phyloP scores from a whole-genome alignment of 805 yeast genomes.

The Kluyveromyces aestuarii region DNA sequence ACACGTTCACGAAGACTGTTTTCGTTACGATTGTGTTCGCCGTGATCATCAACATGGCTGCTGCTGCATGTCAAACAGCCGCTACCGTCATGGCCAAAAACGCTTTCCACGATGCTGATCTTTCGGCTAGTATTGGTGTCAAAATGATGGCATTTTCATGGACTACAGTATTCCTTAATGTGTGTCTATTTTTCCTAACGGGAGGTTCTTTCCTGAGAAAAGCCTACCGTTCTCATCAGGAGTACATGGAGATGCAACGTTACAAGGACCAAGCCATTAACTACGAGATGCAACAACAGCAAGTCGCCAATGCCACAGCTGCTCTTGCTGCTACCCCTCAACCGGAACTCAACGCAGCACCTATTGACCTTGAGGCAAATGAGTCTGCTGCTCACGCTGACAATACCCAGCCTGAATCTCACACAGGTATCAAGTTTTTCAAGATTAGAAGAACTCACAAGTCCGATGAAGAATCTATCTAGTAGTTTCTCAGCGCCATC shows the following conservation, averaged over 20 bases:
- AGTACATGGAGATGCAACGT: constrained; percentile 11
- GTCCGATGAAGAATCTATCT: constrained; percentile 32
- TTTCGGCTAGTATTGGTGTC: constrained; percentile 44
- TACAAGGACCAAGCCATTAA: constrained; percentile 11
- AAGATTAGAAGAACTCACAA: constrained; percentile 48
- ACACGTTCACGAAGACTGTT: constrained; percentile 44
- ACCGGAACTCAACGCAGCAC: background rate
- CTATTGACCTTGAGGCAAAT: constrained; percentile 3
- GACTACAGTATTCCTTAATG: constrained; percentile 48
- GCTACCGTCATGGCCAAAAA: constrained; percentile 64
- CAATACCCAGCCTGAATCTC: constrained; percentile 15
- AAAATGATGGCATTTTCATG: constrained; percentile 55
- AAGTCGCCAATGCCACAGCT: background rate
- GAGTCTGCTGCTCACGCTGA: constrained; percentile 4
- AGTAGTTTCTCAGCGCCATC: background rate
- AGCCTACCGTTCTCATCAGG: constrained; percentile 13
- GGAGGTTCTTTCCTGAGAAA: constrained; percentile 18
- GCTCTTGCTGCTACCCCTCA: constrained; percentile 4
- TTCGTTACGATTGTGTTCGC: constrained; percentile 45
- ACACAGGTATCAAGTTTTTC: constrained; percentile 63
- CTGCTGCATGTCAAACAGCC: constrained; percentile 67
- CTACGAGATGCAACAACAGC: constrained; percentile 11
- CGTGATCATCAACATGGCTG: constrained; percentile 46
- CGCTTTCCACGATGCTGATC: constrained; percentile 46
- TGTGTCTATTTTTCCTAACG: constrained; percentile 9